Evolutionary conservation across 805 yeast species (phyloP).

Genomic region (Saccharomycopsis guyanensis): DNA sequence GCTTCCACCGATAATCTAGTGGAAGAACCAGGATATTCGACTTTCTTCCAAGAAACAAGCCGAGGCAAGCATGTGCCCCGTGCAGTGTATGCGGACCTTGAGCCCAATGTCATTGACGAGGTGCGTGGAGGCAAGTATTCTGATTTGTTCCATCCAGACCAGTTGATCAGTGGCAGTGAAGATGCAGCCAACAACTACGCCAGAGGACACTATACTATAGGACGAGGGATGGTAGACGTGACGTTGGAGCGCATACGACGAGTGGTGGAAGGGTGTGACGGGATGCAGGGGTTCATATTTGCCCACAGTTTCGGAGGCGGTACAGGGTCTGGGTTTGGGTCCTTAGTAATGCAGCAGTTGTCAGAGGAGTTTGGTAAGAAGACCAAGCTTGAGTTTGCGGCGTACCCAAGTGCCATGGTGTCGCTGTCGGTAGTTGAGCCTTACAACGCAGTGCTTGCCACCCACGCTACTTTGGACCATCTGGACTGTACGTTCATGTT

Average conservation of each 20-base stretch:
- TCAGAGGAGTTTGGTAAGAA: slow-evolving; percentile 92
- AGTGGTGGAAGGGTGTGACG: slow-evolving; percentile 94
- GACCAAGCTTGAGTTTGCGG: slow-evolving; percentile 95
- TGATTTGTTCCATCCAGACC: slow-evolving; percentile 95
- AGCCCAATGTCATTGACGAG: slow-evolving; percentile 96
- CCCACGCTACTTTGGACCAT: slow-evolving; percentile 95
- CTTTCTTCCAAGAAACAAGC: slow-evolving; percentile 93
- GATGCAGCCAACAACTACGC: slow-evolving; percentile 99
- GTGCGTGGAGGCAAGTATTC: slow-evolving; percentile 91
- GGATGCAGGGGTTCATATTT: slow-evolving; percentile 93
- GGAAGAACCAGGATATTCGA: slow-evolving; percentile 59
- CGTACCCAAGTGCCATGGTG: slow-evolving; percentile 96
- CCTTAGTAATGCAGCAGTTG: slow-evolving; percentile 84
- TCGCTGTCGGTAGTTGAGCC: slow-evolving; percentile 98
- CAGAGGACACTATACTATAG: slow-evolving; percentile 97
- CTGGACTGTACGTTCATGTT: slow-evolving; percentile 99
- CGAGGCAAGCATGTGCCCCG: slow-evolving; percentile 96
- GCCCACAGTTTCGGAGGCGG: slow-evolving; percentile 99
- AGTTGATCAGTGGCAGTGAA: slow-evolving; percentile 92
- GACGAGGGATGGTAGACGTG: slow-evolving; percentile 90
- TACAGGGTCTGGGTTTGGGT: slow-evolving; percentile 98
- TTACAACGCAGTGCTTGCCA: slow-evolving; percentile 92
- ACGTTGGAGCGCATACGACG: slow-evolving; percentile 93
- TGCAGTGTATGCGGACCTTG: slow-evolving; percentile 93
- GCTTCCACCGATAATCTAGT: slow-evolving; percentile 73